Conservation (phyloP, 1,284 basidiomycete genomes). For the Moesziomyces antarcticus region DNA sequence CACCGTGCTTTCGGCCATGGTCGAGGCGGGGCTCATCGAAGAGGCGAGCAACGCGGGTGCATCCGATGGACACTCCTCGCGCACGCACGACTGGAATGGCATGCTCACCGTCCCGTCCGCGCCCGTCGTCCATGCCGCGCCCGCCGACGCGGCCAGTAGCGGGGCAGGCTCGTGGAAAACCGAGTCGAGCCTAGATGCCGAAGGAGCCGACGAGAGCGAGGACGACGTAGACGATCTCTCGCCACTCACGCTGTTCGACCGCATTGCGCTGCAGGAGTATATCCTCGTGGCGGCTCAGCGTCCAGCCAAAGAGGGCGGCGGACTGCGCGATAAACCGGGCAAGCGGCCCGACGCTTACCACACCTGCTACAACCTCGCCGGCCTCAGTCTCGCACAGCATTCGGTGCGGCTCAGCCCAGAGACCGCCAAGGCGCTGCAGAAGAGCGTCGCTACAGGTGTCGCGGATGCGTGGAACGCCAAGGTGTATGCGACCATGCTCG, state of each 20-base stretch:
- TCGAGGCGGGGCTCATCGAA: slow-evolving; percentile 69
- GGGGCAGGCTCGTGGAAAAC: slow-evolving; percentile 33
- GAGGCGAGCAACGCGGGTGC: slow-evolving; percentile 16
- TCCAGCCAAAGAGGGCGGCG: slow-evolving; percentile 73
- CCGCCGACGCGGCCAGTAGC: slow-evolving; percentile 7
- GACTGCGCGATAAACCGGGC: slow-evolving; percentile 92
- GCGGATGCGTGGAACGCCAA: slow-evolving; percentile 37
- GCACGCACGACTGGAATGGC: slow-evolving; percentile 26
- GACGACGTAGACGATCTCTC: slow-evolving; percentile 30
- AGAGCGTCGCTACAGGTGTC: slow-evolving; percentile 6
- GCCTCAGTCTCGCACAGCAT: slow-evolving; percentile 61
- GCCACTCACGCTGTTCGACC: slow-evolving; percentile 47
- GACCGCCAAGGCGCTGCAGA: slow-evolving; percentile 10
- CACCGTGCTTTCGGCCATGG: slow-evolving; percentile 77
- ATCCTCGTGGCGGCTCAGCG: slow-evolving; percentile 87
- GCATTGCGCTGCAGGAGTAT: slow-evolving; percentile 84
- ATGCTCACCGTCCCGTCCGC: slow-evolving; percentile 33
- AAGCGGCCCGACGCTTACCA: slow-evolving; percentile 74
- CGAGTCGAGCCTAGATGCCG: slow-evolving; percentile 19
- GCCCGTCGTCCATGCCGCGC: slow-evolving; percentile 7
- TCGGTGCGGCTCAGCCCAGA: slow-evolving; percentile 44
- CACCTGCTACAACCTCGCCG: slow-evolving; percentile 67
- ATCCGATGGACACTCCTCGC: slow-evolving; percentile 42
- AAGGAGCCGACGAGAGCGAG: slow-evolving; percentile 3
- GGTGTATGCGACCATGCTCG: slow-evolving; percentile 45